Conservation (phyloP, 106 monocot genomes). For the Allium sativum region DNA sequence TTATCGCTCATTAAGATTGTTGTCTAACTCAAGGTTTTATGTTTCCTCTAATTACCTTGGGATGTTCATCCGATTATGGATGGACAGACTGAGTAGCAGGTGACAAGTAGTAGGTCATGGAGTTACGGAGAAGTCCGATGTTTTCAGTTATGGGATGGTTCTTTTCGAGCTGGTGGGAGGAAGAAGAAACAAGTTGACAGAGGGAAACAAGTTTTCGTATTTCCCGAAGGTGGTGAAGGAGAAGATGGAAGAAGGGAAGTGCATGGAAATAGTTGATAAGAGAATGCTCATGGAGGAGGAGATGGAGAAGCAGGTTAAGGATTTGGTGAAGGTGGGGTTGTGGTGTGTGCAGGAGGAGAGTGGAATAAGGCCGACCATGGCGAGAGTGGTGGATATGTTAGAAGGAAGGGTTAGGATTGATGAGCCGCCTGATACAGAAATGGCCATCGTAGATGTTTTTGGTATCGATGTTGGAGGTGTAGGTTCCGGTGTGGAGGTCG, state of each 20-base stretch:
- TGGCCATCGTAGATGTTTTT: constrained; percentile 16
- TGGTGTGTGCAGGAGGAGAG: constrained; percentile 69
- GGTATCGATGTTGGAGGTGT: background rate
- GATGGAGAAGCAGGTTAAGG: constrained; percentile 11
- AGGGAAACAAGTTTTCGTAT: constrained; percentile 23
- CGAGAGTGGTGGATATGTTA: constrained; percentile 52
- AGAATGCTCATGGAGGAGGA: constrained; percentile 34
- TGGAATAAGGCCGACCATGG: constrained; percentile 41
- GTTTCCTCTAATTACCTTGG: too few relatives aligned
- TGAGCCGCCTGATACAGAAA: constrained; percentile 13
- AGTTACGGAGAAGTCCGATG: constrained; percentile 46
- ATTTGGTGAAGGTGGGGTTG: constrained; percentile 26
- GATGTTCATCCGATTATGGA: too few relatives aligned
- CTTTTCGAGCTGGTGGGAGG: constrained; percentile 62
- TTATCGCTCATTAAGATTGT: too few relatives aligned
- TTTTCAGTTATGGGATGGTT: constrained; percentile 76
- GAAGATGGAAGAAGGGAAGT: constrained; percentile 33
- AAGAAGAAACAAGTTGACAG: constrained; percentile 19
- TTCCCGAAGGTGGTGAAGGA: constrained; percentile 43
- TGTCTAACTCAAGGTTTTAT: too few relatives aligned
- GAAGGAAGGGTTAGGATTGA: constrained; percentile 23
- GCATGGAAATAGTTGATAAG: constrained; percentile 47
- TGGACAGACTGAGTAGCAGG: too few relatives aligned
- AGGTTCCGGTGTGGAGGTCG: background rate
- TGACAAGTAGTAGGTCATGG: constrained; percentile 21